Evolutionary conservation across 2,329 filamentous ascomycete genomes (phyloP), one percentile per base, ranked within the genome.

Genomic region (Chaetoscypha palmicola): DNA sequence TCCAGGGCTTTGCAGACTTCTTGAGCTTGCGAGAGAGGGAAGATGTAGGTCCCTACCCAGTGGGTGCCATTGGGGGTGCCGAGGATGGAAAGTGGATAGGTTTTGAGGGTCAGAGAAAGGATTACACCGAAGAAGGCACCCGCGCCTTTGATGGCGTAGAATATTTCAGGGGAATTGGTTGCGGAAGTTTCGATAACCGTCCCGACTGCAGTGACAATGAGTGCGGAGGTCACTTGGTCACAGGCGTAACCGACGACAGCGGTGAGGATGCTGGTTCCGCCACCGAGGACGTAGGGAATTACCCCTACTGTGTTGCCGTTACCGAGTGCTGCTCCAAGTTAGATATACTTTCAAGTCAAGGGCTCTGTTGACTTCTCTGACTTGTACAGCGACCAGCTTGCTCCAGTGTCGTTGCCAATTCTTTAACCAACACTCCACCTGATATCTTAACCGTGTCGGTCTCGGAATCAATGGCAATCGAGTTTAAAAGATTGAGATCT

Each of bases 91-190:
- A 61, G 23, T 10, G 54, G 53, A 38, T 53, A 47, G 7, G 52
- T 42, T 24, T 52, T 52, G 35, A 63, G 47, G 5, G 50, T 55
- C 3, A 64, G 44, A 22, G 56, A 40, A 1, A 57, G 59, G 10
- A 63, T 43, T 9, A 64, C 38, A 2, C 62, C 61, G 24, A 64
- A 61, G 41, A 56, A 58, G 10, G 61, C 57, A 8, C 57, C 57
- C 8, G 59, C 58, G 5, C 58, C 59, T 20, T 56, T 52, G 16
- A 63, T 53, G 1, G 52, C 61, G 16, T 52, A 62, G 7, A 62
- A 46, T 3, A 62, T 51, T 3, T 58, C 49, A 2, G 55, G 48
- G 7, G 56, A 22, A 26, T 35, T 38, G 5, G 53, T 46, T n/a
- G 53, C 33, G 5, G 46, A 53, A 21, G 49, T 51, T 19, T 49